phyloP scores from a whole-genome alignment of 1,284 basidiomycete genomes.

The Lignosus rhinocerotis region DNA sequence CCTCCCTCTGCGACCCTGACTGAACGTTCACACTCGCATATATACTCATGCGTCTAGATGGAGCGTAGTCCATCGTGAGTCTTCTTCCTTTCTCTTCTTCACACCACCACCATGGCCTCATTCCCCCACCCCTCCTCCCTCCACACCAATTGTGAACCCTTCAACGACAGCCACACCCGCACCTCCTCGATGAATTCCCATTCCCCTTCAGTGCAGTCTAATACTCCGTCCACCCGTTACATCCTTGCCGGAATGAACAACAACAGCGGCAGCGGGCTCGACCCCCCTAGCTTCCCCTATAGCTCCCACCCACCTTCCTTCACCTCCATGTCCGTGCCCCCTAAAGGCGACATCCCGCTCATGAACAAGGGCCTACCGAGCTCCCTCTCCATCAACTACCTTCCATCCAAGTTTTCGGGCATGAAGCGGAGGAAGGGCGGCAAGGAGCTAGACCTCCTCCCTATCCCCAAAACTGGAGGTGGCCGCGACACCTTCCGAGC shows the following conservation, averaged over 20 bases:
- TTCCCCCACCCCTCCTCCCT: conserved; percentile 2
- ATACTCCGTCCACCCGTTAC: conserved; percentile 37
- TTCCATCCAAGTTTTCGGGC: conserved; percentile 60
- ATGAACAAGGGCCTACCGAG: conserved; percentile 25
- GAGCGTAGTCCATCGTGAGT: conserved; percentile 30
- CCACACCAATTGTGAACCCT: conserved; percentile 5
- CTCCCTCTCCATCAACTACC: conserved; percentile 55
- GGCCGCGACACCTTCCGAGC: conserved; percentile 54
- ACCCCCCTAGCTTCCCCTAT: conserved; percentile 34
- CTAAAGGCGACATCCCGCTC: conserved; percentile 31
- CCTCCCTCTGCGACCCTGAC: conserved; percentile 3
- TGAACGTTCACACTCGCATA: conserved; percentile 18
- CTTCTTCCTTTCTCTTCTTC: neutral
- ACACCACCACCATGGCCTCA: conserved; percentile 7
- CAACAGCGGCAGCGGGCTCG: conserved; percentile 28
- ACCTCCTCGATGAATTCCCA: conserved; percentile 38
- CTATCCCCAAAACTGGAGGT: conserved; percentile 47
- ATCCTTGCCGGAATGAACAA: conserved; percentile 38
- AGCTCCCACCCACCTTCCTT: conserved; percentile 27
- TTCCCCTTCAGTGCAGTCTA: conserved; percentile 40
- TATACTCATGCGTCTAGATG: conserved; percentile 23
- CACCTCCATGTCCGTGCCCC: conserved; percentile 26
- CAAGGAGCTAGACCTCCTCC: conserved; percentile 33
- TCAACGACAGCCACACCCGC: conserved; percentile 31
- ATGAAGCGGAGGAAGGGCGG: conserved; percentile 37